phyloP scores from a whole-genome alignment of 2,329 filamentous ascomycete genomes.

The Botryotinia narcissicola region DNA sequence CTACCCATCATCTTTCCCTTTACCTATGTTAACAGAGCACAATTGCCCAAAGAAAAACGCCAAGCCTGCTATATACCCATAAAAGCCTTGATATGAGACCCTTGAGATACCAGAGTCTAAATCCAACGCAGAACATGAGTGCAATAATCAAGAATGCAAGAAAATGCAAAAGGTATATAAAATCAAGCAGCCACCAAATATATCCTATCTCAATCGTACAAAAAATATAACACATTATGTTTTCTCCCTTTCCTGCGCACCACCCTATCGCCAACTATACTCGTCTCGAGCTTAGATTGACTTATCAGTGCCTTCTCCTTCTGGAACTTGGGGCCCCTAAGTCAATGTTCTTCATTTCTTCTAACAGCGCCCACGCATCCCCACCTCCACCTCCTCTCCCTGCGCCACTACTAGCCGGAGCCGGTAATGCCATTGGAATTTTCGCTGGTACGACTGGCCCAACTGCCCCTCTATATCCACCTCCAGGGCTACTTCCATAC shows the following conservation, averaged over 20 bases:
- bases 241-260: background rate
- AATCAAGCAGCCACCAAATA: slow-evolving; percentile 1
- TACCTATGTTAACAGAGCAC: background rate
- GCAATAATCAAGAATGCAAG: background rate
- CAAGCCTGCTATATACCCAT: background rate
- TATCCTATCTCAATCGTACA: slow-evolving; percentile 7
- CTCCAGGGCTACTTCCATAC: slow-evolving; percentile 32
- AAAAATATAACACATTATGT: slow-evolving; percentile 11
- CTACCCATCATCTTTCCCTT: background rate
- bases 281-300: background rate
- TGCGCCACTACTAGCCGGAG: background rate
- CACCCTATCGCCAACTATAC: too few species aligned
- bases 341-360: slow-evolving; percentile 69
- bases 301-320: slow-evolving; percentile 25
- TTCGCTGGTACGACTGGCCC: slow-evolving; percentile 67
- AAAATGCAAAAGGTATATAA: slow-evolving; percentile 1
- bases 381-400: slow-evolving; percentile 26
- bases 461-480: slow-evolving; percentile 36
- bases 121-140: background rate
- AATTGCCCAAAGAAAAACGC: background rate
- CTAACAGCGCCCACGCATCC: slow-evolving; percentile 57
- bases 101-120: background rate
- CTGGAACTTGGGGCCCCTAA: slow-evolving; percentile 55
- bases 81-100: background rate
- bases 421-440: slow-evolving; percentile 49